Evolutionary conservation across 2,329 filamentous ascomycete species (phyloP).

Genomic region (Rutstroemia sp.): DNA sequence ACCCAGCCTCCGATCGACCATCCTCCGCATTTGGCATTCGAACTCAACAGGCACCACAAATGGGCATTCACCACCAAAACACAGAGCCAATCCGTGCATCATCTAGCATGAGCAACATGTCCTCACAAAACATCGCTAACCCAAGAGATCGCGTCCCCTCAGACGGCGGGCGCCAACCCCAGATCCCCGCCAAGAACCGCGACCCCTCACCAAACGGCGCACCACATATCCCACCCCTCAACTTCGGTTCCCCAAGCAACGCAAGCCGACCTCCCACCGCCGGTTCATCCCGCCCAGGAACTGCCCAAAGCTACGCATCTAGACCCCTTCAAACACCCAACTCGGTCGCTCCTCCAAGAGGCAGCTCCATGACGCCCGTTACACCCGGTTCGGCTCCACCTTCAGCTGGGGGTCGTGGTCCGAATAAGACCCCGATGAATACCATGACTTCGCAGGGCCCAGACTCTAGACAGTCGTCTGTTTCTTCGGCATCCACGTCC

Average conservation of each 20-base stretch:
- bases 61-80: conserved; percentile 10
- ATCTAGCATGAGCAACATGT: conserved; percentile 40
- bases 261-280: conserved; percentile 8
- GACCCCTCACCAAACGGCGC: background rate
- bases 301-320: background rate
- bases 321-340: background rate
- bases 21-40: conserved; percentile 44
- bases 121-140: conserved; percentile 31
- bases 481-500: conserved; percentile 10
- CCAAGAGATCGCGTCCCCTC: conserved; percentile 24
- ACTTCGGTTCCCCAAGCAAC: conserved; percentile 2
- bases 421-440: background rate
- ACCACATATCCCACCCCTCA: conserved; percentile 6
- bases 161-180: background rate
- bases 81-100: conserved; percentile 32
- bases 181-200: background rate
- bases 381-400: background rate
- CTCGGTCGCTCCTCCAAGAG: conserved; percentile 15
- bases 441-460: background rate
- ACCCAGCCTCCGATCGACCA: conserved; percentile 32
- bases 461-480: conserved; percentile 8
- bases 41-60: conserved; percentile 25
- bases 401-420: background rate
- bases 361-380: conserved; percentile 17
- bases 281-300: conserved; percentile 1